These are phyloP conservation scores for Diaporthe vaccinii DNA, from an alignment of 2,329 filamentous ascomycete genomes.

Conservation along the genomic window DNA sequence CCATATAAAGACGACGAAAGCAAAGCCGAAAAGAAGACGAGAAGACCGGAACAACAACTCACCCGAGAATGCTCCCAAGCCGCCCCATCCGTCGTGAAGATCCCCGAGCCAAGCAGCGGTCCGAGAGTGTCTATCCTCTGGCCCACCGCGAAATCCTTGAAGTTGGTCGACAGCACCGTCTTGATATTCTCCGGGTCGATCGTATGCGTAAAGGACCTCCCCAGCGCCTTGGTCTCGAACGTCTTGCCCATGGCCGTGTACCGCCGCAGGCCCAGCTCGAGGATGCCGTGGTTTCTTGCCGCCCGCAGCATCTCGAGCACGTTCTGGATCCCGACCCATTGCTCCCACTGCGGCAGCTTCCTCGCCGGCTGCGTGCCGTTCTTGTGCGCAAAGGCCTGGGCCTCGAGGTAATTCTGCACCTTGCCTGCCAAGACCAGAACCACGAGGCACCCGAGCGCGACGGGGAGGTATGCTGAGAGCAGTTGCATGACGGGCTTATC, in stretches of 20 bases:
- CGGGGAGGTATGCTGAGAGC: conserved; percentile 26
- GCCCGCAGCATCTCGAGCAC: conserved; percentile 24
- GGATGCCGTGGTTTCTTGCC: conserved; percentile 14
- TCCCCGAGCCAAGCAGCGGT: conserved; percentile 29
- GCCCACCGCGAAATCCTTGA: conserved; percentile 24
- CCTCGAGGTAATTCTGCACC: conserved; percentile 21
- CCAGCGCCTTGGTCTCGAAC: conserved; percentile 20
- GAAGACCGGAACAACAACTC: background rate
- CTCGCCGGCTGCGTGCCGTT: conserved; percentile 21
- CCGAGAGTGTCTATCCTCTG: conserved; percentile 19
- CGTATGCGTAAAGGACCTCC: conserved; percentile 17
- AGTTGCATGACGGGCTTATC: conserved; percentile 23
- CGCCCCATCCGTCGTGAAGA: conserved; percentile 27
- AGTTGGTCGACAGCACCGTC: conserved; percentile 32
- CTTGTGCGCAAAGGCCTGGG: conserved; percentile 9
- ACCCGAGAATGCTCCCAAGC: conserved; percentile 23
- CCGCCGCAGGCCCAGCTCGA: conserved; percentile 18
- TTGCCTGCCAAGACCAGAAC: conserved; percentile 16
- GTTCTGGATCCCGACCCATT: conserved; percentile 28
- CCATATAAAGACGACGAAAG: conserved; percentile 3
- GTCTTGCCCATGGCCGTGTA: conserved; percentile 28
- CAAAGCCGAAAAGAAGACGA: background rate
- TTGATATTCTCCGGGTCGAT: conserved; percentile 37
- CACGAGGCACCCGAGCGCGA: conserved; percentile 7
- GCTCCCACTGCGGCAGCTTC: conserved; percentile 26